phyloP scores from a whole-genome alignment of 2,329 filamentous ascomycete genomes.

The Phymatotrichopsis omnivora region DNA sequence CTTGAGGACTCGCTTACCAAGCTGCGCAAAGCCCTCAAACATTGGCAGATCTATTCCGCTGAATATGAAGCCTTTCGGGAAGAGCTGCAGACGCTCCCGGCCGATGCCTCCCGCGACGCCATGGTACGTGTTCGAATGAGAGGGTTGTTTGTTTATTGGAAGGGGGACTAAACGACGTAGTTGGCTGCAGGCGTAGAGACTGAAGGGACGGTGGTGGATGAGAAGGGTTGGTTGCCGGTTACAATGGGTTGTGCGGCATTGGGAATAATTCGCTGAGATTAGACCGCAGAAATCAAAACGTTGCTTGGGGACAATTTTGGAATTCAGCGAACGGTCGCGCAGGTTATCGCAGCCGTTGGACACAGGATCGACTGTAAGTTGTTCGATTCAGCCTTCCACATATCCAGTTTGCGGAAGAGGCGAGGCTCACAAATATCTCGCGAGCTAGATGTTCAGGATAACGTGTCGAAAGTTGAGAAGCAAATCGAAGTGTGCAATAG shows the following conservation, averaged over 20 bases:
- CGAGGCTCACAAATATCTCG: conserved; percentile 25
- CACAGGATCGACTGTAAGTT: conserved; percentile 62
- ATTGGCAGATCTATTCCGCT: conserved; percentile 85
- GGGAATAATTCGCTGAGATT: neutral
- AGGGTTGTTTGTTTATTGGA: neutral
- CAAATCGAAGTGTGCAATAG: conserved; percentile 60
- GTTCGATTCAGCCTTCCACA: neutral
- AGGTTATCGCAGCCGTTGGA: conserved; percentile 58
- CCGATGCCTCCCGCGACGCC: conserved; percentile 43
- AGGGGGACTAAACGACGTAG: conserved; percentile 9
- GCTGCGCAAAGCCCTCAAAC: conserved; percentile 63
- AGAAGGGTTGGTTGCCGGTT: conserved; percentile 35
- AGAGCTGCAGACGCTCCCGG: conserved; percentile 53
- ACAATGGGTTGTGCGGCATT: neutral
- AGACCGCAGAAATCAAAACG: conserved; percentile 42
- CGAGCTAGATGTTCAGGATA: conserved; percentile 58
- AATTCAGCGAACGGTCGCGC: conserved; percentile 45
- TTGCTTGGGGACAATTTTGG: conserved; percentile 42
- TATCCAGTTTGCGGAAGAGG: neutral
- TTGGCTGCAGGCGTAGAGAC: conserved; percentile 47
- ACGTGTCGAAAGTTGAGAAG: conserved; percentile 63
- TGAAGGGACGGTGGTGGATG: conserved; percentile 53
- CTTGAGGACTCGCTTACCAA: conserved; percentile 67
- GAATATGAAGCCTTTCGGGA: conserved; percentile 87
- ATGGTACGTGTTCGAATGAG: conserved; percentile 40